Evolutionary conservation across 257 asterid genomes (phyloP).

Genomic region (Fraxinus cuspidata): DNA sequence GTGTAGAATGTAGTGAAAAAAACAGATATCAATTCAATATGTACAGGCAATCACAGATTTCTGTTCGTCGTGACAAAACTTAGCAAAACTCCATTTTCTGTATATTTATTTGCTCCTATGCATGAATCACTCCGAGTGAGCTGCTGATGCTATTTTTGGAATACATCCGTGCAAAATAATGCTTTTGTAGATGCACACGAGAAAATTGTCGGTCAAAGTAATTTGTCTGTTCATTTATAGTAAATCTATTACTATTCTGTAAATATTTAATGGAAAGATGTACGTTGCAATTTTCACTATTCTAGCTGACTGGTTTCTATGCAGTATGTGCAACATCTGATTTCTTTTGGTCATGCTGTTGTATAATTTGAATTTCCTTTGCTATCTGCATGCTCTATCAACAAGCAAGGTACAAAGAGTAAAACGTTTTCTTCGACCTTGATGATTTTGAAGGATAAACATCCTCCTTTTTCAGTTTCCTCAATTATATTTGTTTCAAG

Average conservation of each 20-base stretch:
- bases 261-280: not conserved
- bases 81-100: not conserved
- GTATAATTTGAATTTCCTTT: no score
- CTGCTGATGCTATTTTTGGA: not conserved
- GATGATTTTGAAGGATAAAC: not conserved
- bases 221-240: not conserved
- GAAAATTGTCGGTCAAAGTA: no score
- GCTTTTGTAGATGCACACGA: not conserved
- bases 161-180: not conserved
- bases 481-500: not conserved
- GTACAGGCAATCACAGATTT: conserved; percentile 32
- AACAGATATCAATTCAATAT: conserved; percentile 25
- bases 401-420: not conserved
- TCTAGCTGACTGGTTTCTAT: not conserved
- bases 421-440: not conserved
- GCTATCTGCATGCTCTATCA: not conserved
- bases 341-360: no score
- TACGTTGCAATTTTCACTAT: not conserved
- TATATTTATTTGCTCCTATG: not conserved
- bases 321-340: no score
- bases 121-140: not conserved
- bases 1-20: conserved; percentile 23
- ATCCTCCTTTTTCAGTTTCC: not conserved
- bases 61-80: not conserved
- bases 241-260: not conserved